A percentile compares a stretch with the other conserved stretches of the same genome.
These are phyloP conservation scores for Solioccasus polychromus DNA, from an alignment of 768 basidiomycete species.

Conservation along the genomic window DNA sequence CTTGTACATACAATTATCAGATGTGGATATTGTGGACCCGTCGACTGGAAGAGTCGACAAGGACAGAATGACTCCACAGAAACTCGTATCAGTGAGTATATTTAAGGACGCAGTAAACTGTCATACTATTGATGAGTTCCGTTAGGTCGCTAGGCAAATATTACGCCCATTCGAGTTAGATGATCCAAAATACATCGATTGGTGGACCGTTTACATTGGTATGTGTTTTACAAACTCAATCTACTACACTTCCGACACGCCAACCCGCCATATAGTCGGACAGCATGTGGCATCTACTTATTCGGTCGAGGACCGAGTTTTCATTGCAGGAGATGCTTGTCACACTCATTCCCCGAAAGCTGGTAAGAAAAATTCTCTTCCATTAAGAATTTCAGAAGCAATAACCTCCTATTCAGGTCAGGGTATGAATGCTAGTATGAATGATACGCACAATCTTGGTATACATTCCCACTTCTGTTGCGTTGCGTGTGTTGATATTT, in stretches of 20 bases:
- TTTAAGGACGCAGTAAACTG: not conserved
- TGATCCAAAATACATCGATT: slow-evolving; percentile 47
- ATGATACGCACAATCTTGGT: not conserved
- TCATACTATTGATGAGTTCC: not conserved
- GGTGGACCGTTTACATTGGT: slow-evolving; percentile 69
- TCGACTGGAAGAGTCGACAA: not conserved
- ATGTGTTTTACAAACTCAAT: not conserved
- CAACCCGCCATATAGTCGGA: too few relatives aligned
- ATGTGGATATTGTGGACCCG: slow-evolving; percentile 12
- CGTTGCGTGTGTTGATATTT: not conserved
- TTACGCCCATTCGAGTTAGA: slow-evolving; percentile 26
- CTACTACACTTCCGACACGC: too few relatives aligned
- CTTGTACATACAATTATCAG: slow-evolving; percentile 63
- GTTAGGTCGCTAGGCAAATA: not conserved
- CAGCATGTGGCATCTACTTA: slow-evolving; percentile 64
- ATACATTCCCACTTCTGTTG: not conserved
- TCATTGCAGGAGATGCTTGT: slow-evolving; percentile 72
- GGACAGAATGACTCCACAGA: not conserved
- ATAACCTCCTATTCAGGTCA: not conserved
- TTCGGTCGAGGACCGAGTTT: slow-evolving; percentile 55
- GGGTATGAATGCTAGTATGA: not conserved
- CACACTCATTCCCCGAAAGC: slow-evolving; percentile 62
- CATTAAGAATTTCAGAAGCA: not conserved
- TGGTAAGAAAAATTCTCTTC: slow-evolving; percentile 28
- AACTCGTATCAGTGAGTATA: not conserved